Conservation (phyloP, 495 filamentous ascomycete species). For the Cercophora newfieldiana region DNA sequence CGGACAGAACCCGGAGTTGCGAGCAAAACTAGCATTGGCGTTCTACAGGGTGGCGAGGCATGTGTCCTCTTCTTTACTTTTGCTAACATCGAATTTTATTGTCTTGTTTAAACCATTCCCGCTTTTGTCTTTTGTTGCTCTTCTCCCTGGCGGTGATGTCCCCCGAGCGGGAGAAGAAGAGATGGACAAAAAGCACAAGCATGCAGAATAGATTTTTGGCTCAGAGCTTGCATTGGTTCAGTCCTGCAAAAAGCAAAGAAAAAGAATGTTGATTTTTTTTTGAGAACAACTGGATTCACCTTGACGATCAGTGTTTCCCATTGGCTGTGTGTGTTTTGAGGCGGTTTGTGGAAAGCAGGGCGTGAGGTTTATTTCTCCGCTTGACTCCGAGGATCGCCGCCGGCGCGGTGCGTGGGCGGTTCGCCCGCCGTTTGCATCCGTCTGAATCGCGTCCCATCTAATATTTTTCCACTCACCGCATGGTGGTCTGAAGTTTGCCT, state of each 20-base stretch:
- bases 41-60: constrained; percentile 3
- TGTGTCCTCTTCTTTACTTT: background rate
- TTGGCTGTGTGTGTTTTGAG: background rate
- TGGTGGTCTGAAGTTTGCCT: too few relatives aligned
- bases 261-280: background rate
- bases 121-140: background rate
- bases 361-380: background rate
- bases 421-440: background rate
- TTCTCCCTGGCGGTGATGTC: background rate
- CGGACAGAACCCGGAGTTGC: constrained; percentile 13
- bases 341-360: background rate
- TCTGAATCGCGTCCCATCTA: background rate
- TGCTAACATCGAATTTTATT: background rate
- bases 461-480: background rate
- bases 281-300: background rate
- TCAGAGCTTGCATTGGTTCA: constrained; percentile 15
- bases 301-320: background rate
- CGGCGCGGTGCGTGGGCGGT: background rate
- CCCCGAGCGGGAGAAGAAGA: background rate
- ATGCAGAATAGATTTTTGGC: constrained; percentile 21
- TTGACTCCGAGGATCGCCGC: background rate
- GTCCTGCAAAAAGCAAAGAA: constrained; percentile 2
- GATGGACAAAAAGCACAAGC: constrained; percentile 1
- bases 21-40: constrained; percentile 18
- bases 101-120: background rate